Evolutionary conservation across 1,139 yeast genomes (phyloP).

Genomic region (Suhomyces maxii): DNA sequence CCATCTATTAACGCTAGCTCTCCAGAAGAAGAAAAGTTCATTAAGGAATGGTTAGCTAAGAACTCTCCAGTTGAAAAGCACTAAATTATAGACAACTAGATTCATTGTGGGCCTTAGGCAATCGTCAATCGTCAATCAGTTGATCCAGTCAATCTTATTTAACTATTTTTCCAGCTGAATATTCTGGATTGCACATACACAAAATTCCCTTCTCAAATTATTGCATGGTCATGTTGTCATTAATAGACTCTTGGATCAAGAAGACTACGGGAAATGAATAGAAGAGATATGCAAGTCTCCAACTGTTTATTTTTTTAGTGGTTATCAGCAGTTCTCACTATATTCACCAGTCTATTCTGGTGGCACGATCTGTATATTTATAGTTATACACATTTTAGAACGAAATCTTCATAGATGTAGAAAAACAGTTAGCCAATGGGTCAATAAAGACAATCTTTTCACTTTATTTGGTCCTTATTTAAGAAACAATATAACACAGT

Average conservation of each 20-base stretch:
- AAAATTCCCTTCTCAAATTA: slow-evolving; percentile 3
- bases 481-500: too few species aligned
- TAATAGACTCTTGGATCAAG: neutral
- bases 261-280: too few species aligned
- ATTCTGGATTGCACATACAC: neutral
- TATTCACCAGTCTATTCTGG: neutral
- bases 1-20: slow-evolving; percentile 76
- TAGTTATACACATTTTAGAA: neutral
- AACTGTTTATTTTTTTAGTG: neutral
- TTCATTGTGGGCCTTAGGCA: too few species aligned
- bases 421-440: too few species aligned
- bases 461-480: too few species aligned
- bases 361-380: neutral
- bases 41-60: slow-evolving; percentile 44
- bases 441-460: too few species aligned
- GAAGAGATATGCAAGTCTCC: too few species aligned
- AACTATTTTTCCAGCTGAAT: neutral
- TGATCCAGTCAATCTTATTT: neutral
- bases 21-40: slow-evolving; percentile 85
- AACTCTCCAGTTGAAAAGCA: slow-evolving; percentile 33
- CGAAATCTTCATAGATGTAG: neutral
- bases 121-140: neutral
- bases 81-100: slow-evolving; percentile 15
- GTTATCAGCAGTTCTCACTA: neutral
- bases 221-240: neutral